Base-by-base conservation (phyloP, 1,284 basidiomycete species). In the Dichomitus squalens region DNA sequence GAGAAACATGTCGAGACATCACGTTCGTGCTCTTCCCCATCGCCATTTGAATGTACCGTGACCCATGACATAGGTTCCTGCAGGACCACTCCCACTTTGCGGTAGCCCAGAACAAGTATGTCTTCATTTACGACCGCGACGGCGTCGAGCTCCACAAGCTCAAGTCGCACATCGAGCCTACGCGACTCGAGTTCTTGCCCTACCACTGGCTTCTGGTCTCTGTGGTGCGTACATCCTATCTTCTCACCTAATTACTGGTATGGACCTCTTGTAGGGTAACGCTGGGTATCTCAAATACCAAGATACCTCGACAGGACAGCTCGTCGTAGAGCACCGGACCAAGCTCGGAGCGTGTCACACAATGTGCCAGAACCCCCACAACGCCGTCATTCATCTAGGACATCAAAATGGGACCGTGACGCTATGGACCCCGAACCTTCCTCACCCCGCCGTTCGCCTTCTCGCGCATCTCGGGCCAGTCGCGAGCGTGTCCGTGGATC, bases 51-150 rank as follows among this genome's bases (percentile, higher is more conserved):
- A 41, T 57, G 27, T 36, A 1, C 52, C 33, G 14, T 57, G 39
- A 58, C 56, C 43, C 7, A 35, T 57, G 33, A 41, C 3, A n/a
- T 58, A 93, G 91, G 25, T 99, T 96, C 73, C 77, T 99, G 9
- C 96, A 98, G 70, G 93, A 96, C 68, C 91, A 96, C 55, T 88
- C 89, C 0, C 93, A 91, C 75, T 95, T 92, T 69, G 97, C 96
- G 2, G 95, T 97, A 12, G 96, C 96, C 0, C 96, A 99, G 74
- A 94, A 95, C 73, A 94, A 96, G 80, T 95, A 97, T 70, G 92
- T 92, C 18, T 99, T 93, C 76, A 95, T 99, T 57, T 98, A 99
- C 70, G 97, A 99, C 75, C 84, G 88, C 46, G 87, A 95, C 64
- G 96, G 97, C 16, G 90, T 97, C 23, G 97, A 99, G 73, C 76